Evolutionary conservation across 2,329 filamentous ascomycete species (phyloP).

Genomic region (Penicillium occitanis): DNA sequence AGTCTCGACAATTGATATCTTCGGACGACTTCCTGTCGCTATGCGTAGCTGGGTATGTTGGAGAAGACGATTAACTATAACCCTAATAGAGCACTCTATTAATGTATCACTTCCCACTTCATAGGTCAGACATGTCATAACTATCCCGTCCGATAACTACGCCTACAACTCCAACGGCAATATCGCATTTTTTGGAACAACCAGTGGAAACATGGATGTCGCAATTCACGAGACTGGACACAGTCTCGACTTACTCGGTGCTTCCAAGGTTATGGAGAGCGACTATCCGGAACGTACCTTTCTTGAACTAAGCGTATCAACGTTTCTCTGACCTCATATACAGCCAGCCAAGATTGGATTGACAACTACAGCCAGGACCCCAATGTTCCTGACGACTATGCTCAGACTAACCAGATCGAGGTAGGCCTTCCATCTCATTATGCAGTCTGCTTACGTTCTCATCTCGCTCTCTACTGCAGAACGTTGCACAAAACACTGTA

Average conservation of each 20-base stretch:
- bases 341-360: slow-evolving; percentile 15
- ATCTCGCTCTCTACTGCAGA: not conserved
- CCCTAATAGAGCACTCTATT: not conserved
- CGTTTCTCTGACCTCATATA: not conserved
- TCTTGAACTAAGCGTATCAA: not conserved
- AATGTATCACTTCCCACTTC: not conserved
- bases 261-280: slow-evolving; percentile 7
- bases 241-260: slow-evolving; percentile 19
- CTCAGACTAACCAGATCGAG: slow-evolving; percentile 14
- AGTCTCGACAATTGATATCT: slow-evolving; percentile 15
- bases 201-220: slow-evolving; percentile 15
- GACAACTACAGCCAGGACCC: slow-evolving; percentile 19
- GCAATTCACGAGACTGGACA: slow-evolving; percentile 19
- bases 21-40: slow-evolving; percentile 16
- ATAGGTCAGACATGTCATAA: slow-evolving; percentile 19
- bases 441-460: not conserved
- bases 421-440: not conserved
- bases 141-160: slow-evolving; percentile 6
- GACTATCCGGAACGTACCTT: slow-evolving; percentile 5
- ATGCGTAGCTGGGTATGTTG: slow-evolving; percentile 19
- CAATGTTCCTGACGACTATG: slow-evolving; percentile 18
- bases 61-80: not conserved
- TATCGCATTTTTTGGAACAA: slow-evolving; percentile 17
- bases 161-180: slow-evolving; percentile 19
- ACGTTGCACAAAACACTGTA: slow-evolving; percentile 20